Conservation (phyloP, 2,329 filamentous ascomycete genomes). For the Lasiodiplodia sp. region DNA sequence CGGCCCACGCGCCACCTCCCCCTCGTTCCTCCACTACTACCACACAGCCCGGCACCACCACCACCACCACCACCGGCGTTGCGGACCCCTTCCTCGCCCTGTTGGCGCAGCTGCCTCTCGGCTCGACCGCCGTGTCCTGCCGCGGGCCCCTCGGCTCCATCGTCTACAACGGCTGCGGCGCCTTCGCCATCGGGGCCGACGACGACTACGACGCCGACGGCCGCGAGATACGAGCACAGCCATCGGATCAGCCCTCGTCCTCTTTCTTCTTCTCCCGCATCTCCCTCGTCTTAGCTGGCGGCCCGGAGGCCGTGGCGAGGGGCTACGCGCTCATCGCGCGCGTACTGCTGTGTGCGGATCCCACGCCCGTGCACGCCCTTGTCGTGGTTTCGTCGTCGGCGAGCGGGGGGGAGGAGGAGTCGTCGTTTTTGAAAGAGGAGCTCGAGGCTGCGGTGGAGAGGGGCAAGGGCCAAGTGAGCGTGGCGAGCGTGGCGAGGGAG, state of each 20-base stretch:
- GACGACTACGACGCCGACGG: neutral
- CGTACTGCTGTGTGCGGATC: constrained; percentile 47
- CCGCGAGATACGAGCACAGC: too few species aligned
- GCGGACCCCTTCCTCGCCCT: neutral
- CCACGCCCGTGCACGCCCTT: constrained; percentile 52
- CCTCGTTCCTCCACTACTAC: neutral
- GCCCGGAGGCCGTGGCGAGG: constrained; percentile 58
- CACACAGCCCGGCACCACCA: neutral
- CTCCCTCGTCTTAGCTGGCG: constrained; percentile 59
- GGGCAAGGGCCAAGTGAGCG: constrained; percentile 49
- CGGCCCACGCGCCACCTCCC: neutral
- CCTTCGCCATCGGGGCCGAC: constrained; percentile 54
- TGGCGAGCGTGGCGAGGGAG: constrained; percentile 59
- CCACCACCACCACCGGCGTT: too few species aligned
- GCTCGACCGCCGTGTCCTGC: constrained; percentile 40
- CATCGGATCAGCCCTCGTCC: constrained; percentile 26
- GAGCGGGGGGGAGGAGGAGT: constrained; percentile 57
- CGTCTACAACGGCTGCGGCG: constrained; percentile 55
- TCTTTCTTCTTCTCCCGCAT: constrained; percentile 53
- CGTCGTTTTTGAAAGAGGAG: constrained; percentile 51
- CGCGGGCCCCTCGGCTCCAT: constrained; percentile 62
- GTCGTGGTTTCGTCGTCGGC: constrained; percentile 45
- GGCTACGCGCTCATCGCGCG: constrained; percentile 59
- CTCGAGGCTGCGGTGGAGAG: constrained; percentile 51
- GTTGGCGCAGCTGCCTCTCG: neutral